Conservation (phyloP, 805 yeast genomes). For the Sungouiozyma intestinalis region DNA sequence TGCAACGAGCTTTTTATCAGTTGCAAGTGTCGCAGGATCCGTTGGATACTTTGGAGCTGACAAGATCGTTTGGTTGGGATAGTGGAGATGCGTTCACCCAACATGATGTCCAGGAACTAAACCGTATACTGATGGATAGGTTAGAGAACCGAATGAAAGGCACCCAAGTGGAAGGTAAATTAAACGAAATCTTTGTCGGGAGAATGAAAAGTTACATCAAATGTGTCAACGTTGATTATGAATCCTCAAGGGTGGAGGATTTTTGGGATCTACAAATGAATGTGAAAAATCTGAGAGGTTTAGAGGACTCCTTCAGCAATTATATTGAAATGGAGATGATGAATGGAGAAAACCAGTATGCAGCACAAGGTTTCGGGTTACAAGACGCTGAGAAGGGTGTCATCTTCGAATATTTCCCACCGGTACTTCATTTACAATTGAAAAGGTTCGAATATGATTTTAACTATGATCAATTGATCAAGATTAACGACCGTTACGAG, state of each 20-base stretch:
- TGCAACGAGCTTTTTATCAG: conserved; percentile 80
- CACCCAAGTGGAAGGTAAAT: conserved; percentile 61
- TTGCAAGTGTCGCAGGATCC: conserved; percentile 66
- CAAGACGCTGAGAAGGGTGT: conserved; percentile 98
- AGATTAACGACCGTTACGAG: conserved; percentile 86
- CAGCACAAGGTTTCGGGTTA: conserved; percentile 78
- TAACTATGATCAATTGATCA: conserved; percentile 75
- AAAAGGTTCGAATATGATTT: conserved; percentile 94
- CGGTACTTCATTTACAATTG: conserved; percentile 84
- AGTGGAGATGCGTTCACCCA: conserved; percentile 91
- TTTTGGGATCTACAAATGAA: conserved; percentile 97
- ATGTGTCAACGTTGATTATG: conserved; percentile 88
- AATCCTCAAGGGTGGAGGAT: conserved; percentile 84
- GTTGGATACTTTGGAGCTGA: conserved; percentile 75
- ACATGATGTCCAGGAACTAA: conserved; percentile 95
- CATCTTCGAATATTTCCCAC: conserved; percentile 80
- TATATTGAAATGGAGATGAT: conserved; percentile 82
- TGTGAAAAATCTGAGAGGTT: conserved; percentile 68
- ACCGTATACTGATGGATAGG: conserved; percentile 90
- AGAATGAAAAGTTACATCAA: conserved; percentile 92
- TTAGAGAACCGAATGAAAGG: conserved; percentile 87
- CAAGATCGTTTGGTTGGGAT: conserved; percentile 96
- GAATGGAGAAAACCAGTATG: conserved; percentile 92
- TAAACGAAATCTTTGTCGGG: conserved; percentile 85
- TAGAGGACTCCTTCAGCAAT: conserved; percentile 69